Percentiles rank a stretch among this genome's conserved stretches.
Evolutionary conservation across 441 rosid genomes (phyloP).

Genomic region (Geranium incanum): DNA sequence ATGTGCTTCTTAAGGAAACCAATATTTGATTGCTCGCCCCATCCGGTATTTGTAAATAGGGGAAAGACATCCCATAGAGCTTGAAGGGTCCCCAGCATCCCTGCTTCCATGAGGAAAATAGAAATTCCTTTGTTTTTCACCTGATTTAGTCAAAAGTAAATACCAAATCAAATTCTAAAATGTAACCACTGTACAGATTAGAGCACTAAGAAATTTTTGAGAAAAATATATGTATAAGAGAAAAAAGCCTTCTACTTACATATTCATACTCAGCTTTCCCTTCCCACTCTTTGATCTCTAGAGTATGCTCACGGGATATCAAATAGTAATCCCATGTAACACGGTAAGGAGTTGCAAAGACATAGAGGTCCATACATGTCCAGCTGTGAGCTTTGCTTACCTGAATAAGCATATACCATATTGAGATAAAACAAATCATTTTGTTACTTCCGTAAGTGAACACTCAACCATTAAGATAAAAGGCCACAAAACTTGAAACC

Average conservation of each 20-base stretch:
- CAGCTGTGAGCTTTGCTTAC: constrained; percentile 78
- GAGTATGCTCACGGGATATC: constrained; percentile 70
- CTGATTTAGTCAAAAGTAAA: constrained; percentile 30
- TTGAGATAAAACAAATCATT: neutral
- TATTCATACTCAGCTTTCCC: constrained; percentile 80
- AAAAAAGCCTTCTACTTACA: constrained; percentile 39
- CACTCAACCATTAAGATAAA: neutral
- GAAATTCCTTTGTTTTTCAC: constrained; percentile 82
- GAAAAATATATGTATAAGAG: neutral
- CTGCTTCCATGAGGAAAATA: constrained; percentile 94
- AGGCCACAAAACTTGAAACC: neutral
- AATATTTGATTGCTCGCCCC: constrained; percentile 85
- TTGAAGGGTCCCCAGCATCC: constrained; percentile 84
- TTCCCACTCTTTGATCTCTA: constrained; percentile 75
- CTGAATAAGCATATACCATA: constrained; percentile 34
- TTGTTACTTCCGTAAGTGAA: neutral
- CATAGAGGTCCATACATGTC: constrained; percentile 94
- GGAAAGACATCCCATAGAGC: constrained; percentile 96
- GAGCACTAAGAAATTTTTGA: neutral
- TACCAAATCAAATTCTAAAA: neutral
- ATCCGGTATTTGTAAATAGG: constrained; percentile 79
- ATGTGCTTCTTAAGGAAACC: constrained; percentile 81
- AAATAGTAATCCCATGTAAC: constrained; percentile 95
- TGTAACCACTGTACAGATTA: constrained; percentile 2
- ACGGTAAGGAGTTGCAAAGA: constrained; percentile 88